Percentiles rank a stretch among this genome's conserved stretches.
phyloP scores from a whole-genome alignment of 2,329 filamentous ascomycete species.

The Colletotrichum magnum region DNA sequence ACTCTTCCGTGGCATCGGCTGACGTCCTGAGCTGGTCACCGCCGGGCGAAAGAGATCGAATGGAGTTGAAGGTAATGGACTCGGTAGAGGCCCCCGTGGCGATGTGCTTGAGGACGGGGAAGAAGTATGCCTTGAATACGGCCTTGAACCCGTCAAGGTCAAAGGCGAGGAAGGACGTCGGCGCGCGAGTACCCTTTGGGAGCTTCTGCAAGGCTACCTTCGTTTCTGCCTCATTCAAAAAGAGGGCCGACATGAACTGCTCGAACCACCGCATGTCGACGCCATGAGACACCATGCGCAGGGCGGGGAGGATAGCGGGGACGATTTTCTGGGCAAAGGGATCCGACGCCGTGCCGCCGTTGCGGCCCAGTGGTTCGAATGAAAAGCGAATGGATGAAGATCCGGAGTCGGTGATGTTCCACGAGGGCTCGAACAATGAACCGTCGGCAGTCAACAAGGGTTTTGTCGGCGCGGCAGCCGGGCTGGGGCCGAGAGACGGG shows the following conservation, averaged over 20 bases:
- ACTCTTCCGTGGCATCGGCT: slow-evolving; percentile 42
- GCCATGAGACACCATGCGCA: slow-evolving; percentile 24
- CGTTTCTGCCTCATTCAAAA: slow-evolving; percentile 41
- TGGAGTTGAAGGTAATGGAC: slow-evolving; percentile 42
- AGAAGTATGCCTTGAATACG: slow-evolving; percentile 46
- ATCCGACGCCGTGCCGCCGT: slow-evolving; percentile 29
- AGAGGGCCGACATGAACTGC: slow-evolving; percentile 43
- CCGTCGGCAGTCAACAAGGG: slow-evolving; percentile 36
- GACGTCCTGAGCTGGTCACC: slow-evolving; percentile 41
- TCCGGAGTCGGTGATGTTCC: slow-evolving; percentile 41
- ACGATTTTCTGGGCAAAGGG: slow-evolving; percentile 41
- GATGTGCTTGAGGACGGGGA: slow-evolving; percentile 45
- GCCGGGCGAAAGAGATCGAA: slow-evolving; percentile 43
- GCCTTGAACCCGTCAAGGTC: slow-evolving; percentile 44
- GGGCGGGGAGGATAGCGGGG: slow-evolving; percentile 34
- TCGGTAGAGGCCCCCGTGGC: slow-evolving; percentile 43
- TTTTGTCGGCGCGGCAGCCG: slow-evolving; percentile 31
- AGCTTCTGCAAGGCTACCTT: slow-evolving; percentile 33
- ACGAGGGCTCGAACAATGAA: slow-evolving; percentile 39
- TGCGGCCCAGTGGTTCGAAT: slow-evolving; percentile 41
- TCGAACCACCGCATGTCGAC: slow-evolving; percentile 43
- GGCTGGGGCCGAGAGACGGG: slow-evolving; percentile 37
- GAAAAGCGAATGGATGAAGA: slow-evolving; percentile 38
- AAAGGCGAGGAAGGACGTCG: slow-evolving; percentile 45
- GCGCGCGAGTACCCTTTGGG: slow-evolving; percentile 41